Base-by-base conservation (phyloP, 345 rosid genomes). In the Salix purpurea region DNA sequence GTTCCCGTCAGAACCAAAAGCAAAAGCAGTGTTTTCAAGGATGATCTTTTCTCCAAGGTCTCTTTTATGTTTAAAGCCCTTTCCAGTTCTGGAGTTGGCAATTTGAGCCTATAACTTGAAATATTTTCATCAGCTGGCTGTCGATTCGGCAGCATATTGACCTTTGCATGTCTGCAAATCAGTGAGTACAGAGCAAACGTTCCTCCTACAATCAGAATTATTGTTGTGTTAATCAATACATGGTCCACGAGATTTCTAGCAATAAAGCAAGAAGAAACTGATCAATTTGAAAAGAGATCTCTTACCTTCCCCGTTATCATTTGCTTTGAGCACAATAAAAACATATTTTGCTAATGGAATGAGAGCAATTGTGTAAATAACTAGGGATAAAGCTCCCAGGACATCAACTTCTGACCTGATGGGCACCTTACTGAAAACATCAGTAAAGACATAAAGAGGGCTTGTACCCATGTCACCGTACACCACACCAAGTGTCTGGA, bases 391-490 rank as follows among this genome's bases (percentile, higher is more conserved):
- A 67, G 99, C 98, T 65, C 99, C 99, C 82, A 96, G 86, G 85
- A 93, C 83, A 85, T 96, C 98, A 64, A 91, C 89, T 46, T 96
- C 99, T 8, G 96, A 87, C 67, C 83, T 78, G 30, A 96, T 90
- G 54, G 83, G 75, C 76, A 96, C 98, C 84, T 93, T 91, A 87
- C 96, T 93, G 84, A 96, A 96, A 65, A 96, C 99, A 83, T 93
- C 99, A 72, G 83, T 67, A 80, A 91, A 96, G 52, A 96, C 99
- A 83, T 96, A 96, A 67, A 96, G 88, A 73, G 99, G 99, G 80
- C 97, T 91, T 54, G 99, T 91, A 50, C 99, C 98, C 96, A 96
- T 82, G 82, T 96, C 99, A 65, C 99, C 99, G 79, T 96, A 96
- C 26, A 96, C 99, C 65, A 96, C 94, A 74, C 99, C 99, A 28